Percentiles rank a stretch among this genome's conserved stretches.
These are phyloP conservation scores for Spathaspora sp. DNA, from an alignment of 805 yeast genomes.

Conservation along the genomic window DNA sequence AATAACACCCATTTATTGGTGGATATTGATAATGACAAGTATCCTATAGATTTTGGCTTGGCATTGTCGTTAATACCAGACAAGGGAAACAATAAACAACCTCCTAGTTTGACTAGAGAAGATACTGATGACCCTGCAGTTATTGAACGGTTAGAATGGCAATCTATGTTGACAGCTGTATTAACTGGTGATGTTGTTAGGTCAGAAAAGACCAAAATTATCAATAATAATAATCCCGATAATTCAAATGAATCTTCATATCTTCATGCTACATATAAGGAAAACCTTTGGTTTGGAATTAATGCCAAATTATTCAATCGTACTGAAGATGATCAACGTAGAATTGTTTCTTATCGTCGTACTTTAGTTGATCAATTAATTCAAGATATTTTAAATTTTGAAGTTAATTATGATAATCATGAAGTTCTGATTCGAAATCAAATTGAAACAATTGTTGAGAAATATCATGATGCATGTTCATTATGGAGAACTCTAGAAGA, in stretches of 20 bases:
- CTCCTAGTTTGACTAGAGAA: slow-evolving; percentile 35
- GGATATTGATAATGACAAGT: slow-evolving; percentile 36
- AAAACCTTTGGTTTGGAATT: slow-evolving; percentile 83
- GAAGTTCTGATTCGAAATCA: slow-evolving; percentile 35
- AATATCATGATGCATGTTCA: slow-evolving; percentile 63
- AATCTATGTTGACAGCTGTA: slow-evolving; percentile 84
- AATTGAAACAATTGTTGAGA: slow-evolving; percentile 54
- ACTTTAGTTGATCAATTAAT: slow-evolving; percentile 70
- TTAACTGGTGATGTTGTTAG: slow-evolving; percentile 92
- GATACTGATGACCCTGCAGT: slow-evolving; percentile 45
- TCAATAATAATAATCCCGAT: slow-evolving; percentile 40
- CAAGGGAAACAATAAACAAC: slow-evolving; percentile 8
- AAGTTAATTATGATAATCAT: slow-evolving; percentile 42
- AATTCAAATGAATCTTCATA: slow-evolving; percentile 41
- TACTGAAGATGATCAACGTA: slow-evolving; percentile 72
- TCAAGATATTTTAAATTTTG: slow-evolving; percentile 64
- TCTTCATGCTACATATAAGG: slow-evolving; percentile 54
- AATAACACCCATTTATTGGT: slow-evolving; percentile 29
- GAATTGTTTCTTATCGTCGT: slow-evolving; percentile 64
- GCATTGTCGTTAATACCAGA: slow-evolving; percentile 20
- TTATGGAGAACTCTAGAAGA: slow-evolving; percentile 78
- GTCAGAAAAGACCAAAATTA: slow-evolving; percentile 79
- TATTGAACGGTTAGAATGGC: slow-evolving; percentile 90
- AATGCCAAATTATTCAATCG: slow-evolving; percentile 80
- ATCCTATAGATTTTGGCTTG: slow-evolving; percentile 45